Evolutionary conservation across 768 basidiomycete species (phyloP), one percentile per base, ranked within the genome.

Genomic region (Hygrocybe coccinea): DNA sequence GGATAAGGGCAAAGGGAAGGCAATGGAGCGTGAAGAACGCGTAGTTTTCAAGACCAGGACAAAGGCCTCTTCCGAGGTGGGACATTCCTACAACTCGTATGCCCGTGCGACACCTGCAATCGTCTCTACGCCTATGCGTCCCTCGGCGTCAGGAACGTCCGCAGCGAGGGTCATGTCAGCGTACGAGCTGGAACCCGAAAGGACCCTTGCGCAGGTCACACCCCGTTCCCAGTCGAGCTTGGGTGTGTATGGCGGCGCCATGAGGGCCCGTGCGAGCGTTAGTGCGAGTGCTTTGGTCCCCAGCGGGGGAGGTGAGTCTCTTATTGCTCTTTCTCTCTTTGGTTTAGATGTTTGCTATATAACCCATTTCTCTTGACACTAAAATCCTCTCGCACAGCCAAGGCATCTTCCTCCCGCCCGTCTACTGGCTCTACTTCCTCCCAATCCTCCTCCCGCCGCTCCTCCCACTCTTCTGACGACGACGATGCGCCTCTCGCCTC

Each of bases 401-500:
- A 49, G 6, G 14, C 21, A 7, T 49, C 48, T n/a, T 25, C 17
- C 33, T 49, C 48, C 7, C 25, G 21, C 22, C 22, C 50, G 8
- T 37, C 29, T 11, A 35, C 50, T 15, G 15, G 34, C 35, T 19
- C 50, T 22, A 17, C 8, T 22, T 10, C n/a, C 15, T 15, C 29
- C 38, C 51, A n/a, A 47, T 55, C 51, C 21, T 46, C 51, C 34
- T 51, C 39, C 36, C 41, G 25, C 29, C 25, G 33, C 41, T 33
- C 51, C 53, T 17, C 17, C 33, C 11, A 24, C 10, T 44, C 34
- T 39, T 17, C 43, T 34, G 79, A 77, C 22, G 82, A 81, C 51
- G 79, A 86, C 56, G 75, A 84, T 60, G 79, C 82, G 1, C 89
- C 88, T 11, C 75, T 91, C 35, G 83, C 85, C 1, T 75, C 72